A percentile compares a stretch with the other conserved stretches of the same genome.
These are phyloP conservation scores for Exophiala calicioides DNA, from an alignment of 2,329 filamentous ascomycete genomes.

Conservation along the genomic window DNA sequence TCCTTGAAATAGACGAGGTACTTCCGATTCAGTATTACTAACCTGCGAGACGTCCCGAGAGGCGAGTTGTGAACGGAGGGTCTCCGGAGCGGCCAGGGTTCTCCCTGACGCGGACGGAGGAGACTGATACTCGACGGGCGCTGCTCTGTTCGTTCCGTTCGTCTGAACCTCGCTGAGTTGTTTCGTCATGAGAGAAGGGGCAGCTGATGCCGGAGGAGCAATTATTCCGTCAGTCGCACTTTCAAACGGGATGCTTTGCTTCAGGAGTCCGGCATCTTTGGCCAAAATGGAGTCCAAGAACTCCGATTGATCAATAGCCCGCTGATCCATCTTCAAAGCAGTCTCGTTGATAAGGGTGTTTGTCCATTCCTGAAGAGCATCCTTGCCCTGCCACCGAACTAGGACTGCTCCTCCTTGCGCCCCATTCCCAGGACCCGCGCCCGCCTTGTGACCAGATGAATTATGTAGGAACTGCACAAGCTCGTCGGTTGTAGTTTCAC, in stretches of 20 bases:
- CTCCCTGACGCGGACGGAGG: conserved; percentile 39
- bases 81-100: conserved; percentile 3
- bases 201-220: conserved; percentile 23
- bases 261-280: conserved; percentile 73
- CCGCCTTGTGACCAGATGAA: conserved; percentile 71
- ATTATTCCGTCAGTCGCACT: conserved; percentile 34
- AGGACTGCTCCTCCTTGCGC: conserved; percentile 72
- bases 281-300: conserved; percentile 86
- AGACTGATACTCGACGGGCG: not conserved
- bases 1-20: conserved; percentile 38
- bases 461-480: conserved; percentile 76
- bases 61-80: conserved; percentile 3
- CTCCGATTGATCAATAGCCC: conserved; percentile 83
- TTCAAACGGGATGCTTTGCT: conserved; percentile 62
- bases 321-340: conserved; percentile 72
- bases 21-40: conserved; percentile 17
- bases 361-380: conserved; percentile 66
- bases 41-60: conserved; percentile 12
- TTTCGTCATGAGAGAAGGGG: conserved; percentile 14
- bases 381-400: conserved; percentile 67
- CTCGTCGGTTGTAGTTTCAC: conserved; percentile 69
- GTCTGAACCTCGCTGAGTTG: conserved; percentile 30
- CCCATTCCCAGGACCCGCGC: conserved; percentile 62
- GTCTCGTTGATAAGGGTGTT: conserved; percentile 67
- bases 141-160: conserved; percentile 14